A percentile compares a stretch with the other conserved stretches of the same genome.
These are phyloP conservation scores for Russula olivacea DNA, from an alignment of 768 basidiomycete species.

Conservation along the genomic window DNA sequence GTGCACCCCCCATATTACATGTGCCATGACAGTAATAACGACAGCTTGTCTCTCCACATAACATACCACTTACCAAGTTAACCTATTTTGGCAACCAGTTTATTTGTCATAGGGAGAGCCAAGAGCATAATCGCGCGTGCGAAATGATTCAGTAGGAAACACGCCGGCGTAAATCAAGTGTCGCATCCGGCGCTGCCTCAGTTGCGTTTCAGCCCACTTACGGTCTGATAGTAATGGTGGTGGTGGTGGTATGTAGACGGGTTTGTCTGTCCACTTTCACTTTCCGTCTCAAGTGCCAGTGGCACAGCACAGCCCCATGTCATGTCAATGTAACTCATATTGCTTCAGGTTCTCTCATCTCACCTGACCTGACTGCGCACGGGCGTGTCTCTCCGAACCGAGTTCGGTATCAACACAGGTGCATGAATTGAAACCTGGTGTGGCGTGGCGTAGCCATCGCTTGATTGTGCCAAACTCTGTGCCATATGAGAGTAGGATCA, in stretches of 20 bases:
- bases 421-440: background rate
- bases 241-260: background rate
- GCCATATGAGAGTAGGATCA: too few species aligned
- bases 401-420: background rate
- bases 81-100: background rate
- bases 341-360: background rate
- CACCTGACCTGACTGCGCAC: background rate
- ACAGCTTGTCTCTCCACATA: background rate
- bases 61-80: background rate
- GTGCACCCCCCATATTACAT: constrained; percentile 1
- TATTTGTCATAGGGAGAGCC: background rate
- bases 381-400: background rate
- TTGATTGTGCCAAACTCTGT: too few species aligned
- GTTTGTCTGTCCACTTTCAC: too few species aligned
- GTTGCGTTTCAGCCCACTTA: background rate
- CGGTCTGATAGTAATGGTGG: background rate
- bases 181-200: background rate
- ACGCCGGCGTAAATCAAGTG: background rate
- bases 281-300: background rate
- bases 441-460: background rate
- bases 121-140: background rate
- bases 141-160: background rate
- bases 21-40: background rate
- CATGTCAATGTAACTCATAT: background rate
- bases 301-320: background rate